Evolutionary conservation across 179 eudicot species (phyloP), one percentile per base, ranked within the genome.

Genomic region (Silene coronaria): DNA sequence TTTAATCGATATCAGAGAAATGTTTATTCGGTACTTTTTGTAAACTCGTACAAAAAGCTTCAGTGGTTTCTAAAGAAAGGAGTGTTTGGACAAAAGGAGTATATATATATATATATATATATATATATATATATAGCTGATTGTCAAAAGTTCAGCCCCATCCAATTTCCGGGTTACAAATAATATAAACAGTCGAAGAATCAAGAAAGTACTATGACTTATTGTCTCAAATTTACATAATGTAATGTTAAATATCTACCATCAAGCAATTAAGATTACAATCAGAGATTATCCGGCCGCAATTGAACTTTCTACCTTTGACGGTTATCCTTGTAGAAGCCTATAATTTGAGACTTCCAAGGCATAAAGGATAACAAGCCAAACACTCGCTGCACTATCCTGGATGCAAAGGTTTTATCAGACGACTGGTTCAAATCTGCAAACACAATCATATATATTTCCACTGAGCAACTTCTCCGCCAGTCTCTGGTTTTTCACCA

Each of bases 401-500:
- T 45, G 51, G 51, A 45, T 2, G 51, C 51, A 45, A 45, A 45
- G 16, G 51, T 45, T 45, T 45, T 45, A 11, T 79, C 65, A 74
- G 5, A 46, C 77, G 34, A 92, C 85, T 21, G 97, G 87, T 76
- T 95, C 97, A 62, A 86, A 95, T 85, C 96, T 87, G 88, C 99
- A 95, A 51, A 92, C 97, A 22, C 99, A 95, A 45, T 95, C 96
- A 45, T 95, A 95, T 75, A 95, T 91, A 72, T 87, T 91, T 10
- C 97, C 99, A 22, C 89, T 75, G 46, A 95, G 87, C 81, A 95
- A 84, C 82, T 95, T 95, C 80, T 90, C 96, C 2, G 99, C 99
- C 81, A 95, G 71, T 62, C 99, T 87, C 83, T 95, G 99, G 80
- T 95, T 95, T 89, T 95, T 95, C 89, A 95, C 97, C 99, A 95